A percentile compares a stretch with the other conserved stretches of the same genome.
phyloP scores from a whole-genome alignment of 2,329 filamentous ascomycete genomes.

The Cladosporium sp. region DNA sequence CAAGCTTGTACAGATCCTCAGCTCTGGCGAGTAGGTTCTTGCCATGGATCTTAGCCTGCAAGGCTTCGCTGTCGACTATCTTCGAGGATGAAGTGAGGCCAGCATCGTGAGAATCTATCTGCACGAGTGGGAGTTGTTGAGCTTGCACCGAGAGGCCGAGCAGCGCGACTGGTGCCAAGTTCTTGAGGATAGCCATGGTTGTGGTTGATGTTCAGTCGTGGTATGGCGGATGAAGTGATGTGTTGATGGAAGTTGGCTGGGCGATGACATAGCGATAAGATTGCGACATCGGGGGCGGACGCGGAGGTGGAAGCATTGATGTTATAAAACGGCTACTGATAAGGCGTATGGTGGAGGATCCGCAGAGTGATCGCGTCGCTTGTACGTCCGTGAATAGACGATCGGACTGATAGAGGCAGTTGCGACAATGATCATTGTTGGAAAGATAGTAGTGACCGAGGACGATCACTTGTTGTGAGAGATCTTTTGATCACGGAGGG shows the following conservation, averaged over 20 bases:
- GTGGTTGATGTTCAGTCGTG: background rate
- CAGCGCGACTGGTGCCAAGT: background rate
- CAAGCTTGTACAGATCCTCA: slow-evolving; percentile 62
- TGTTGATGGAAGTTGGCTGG: slow-evolving; percentile 5
- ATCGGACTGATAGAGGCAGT: background rate
- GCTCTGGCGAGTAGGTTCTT: slow-evolving; percentile 61
- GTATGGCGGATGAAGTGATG: background rate
- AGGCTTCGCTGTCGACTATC: slow-evolving; percentile 40
- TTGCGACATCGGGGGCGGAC: slow-evolving; percentile 2
- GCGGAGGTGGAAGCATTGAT: background rate
- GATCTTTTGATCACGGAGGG: background rate
- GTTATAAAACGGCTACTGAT: background rate
- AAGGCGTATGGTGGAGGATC: background rate
- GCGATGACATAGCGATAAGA: slow-evolving; percentile 10
- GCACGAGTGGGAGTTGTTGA: slow-evolving; percentile 10
- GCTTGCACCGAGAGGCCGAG: slow-evolving; percentile 10
- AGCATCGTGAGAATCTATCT: slow-evolving; percentile 18
- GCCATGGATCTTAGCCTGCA: slow-evolving; percentile 59
- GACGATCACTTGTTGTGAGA: background rate
- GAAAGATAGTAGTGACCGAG: background rate
- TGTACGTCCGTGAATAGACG: background rate
- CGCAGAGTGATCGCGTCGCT: background rate
- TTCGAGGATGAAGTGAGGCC: slow-evolving; percentile 5
- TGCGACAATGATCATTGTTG: background rate
- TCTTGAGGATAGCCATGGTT: slow-evolving; percentile 5